These are phyloP conservation scores for Gamarada debralockiae DNA, from an alignment of 495 filamentous ascomycete genomes.

Conservation along the genomic window DNA sequence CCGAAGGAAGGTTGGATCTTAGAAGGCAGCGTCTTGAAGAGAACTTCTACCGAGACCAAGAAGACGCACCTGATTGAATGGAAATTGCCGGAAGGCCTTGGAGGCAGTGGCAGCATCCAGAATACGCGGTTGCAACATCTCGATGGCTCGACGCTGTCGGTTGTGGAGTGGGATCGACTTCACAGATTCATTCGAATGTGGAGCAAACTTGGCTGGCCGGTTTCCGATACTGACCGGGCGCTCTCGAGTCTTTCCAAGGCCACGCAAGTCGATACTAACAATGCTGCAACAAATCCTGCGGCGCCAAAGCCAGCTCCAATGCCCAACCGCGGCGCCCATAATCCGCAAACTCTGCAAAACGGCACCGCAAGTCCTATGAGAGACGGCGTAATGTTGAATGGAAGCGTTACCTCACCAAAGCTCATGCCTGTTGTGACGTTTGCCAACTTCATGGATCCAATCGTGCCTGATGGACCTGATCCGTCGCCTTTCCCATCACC, in stretches of 20 bases:
- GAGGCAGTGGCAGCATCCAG: neutral
- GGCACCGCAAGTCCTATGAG: no score
- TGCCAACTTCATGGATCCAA: no score
- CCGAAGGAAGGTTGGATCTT: neutral
- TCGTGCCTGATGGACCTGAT: no score
- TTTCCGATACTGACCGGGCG: slow-evolving; percentile 15
- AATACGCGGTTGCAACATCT: slow-evolving; percentile 11
- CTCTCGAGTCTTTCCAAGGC: slow-evolving; percentile 6
- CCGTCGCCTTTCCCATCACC: no score
- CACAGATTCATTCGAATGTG: slow-evolving; percentile 21
- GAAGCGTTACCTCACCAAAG: no score
- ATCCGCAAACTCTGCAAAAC: no score
- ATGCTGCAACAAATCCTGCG: no score
- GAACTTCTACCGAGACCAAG: neutral
- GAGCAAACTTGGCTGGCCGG: slow-evolving; percentile 15
- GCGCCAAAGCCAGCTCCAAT: neutral
- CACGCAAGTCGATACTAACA: no score
- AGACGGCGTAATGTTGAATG: no score
- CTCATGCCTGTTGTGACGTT: no score
- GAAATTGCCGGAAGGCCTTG: no score
- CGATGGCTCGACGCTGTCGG: slow-evolving; percentile 11
- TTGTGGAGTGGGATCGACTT: slow-evolving; percentile 13
- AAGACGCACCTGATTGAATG: no score
- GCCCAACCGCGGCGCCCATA: neutral
- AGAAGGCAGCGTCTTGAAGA: neutral